Conservation (phyloP, 768 basidiomycete species). For the Boletus tomentosulus region DNA sequence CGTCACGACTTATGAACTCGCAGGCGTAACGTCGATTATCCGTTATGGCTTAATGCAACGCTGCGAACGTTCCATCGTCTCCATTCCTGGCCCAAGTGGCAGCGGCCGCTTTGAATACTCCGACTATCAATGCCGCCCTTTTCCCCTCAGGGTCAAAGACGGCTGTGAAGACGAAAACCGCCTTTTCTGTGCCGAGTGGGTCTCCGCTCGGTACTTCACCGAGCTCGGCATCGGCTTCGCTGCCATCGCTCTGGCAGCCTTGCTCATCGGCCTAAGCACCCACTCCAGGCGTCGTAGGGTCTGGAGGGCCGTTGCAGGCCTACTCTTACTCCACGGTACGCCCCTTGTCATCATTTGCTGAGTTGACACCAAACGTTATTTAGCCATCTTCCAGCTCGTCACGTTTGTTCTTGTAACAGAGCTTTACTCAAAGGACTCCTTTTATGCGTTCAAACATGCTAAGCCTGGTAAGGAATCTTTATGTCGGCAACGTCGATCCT, state of each 20-base stretch:
- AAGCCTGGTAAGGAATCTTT: constrained; percentile 46
- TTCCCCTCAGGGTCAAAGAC: constrained; percentile 53
- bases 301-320: constrained; percentile 68
- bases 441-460: constrained; percentile 52
- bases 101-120: constrained; percentile 47
- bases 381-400: constrained; percentile 57
- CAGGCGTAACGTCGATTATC: constrained; percentile 45
- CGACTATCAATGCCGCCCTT: constrained; percentile 58
- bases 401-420: constrained; percentile 65
- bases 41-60: constrained; percentile 57
- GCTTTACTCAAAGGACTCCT: constrained; percentile 43
- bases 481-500: neutral
- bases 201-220: constrained; percentile 62
- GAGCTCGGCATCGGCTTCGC: constrained; percentile 65
- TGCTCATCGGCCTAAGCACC: constrained; percentile 68
- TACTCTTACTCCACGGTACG: constrained; percentile 59
- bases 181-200: constrained; percentile 64
- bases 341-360: neutral
- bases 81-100: constrained; percentile 40
- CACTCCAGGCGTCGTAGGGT: constrained; percentile 70
- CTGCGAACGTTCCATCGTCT: constrained; percentile 51
- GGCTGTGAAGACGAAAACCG: constrained; percentile 50
- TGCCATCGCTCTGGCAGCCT: constrained; percentile 49
- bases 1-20: constrained; percentile 31
- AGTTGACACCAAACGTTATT: neutral